Base-by-base conservation (phyloP, 768 basidiomycete genomes). In the Tulasnella sp. region DNA sequence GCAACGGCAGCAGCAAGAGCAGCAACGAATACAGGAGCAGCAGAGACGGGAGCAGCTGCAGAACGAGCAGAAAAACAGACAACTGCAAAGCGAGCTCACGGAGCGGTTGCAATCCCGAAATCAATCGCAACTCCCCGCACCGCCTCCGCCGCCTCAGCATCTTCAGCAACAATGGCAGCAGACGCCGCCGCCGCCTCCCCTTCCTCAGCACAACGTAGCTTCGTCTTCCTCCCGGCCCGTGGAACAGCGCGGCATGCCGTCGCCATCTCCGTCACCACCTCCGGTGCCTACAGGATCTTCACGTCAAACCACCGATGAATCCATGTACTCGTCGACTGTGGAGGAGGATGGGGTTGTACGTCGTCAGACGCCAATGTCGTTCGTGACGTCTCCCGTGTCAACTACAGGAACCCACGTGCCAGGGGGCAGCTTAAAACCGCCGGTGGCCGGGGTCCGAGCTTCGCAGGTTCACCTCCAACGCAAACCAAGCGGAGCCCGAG, bases 401-500 rank as follows among this genome's bases (percentile, higher is more conserved):
- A 31, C 29, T 61, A 15, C 42, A 54, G 38, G 4, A 27, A 38
- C 38, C 53, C 53, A 52, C 53, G 60, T 55, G 54, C 21, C 34
- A 7, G 42, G 17, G 9, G 54, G 34, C 1, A 56, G 21, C 19
- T 43, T 43, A 43, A 56, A 56, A 24, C n/a, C 54, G 19, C 42
- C 54, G 54, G 42, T 44, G 54, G 29, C 44, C 24, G 54, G 54
- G 54, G 54, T 56, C 54, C 54, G 54, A 43, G 54, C 54, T 21
- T 56, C 54, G 12, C 54, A 56, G 25, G 54, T 56, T 56, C 54
- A 56, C 25, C 21, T 59, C 17, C 48, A 51, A 49, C 45, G 57
- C 45, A 59, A 50, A 59, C 57, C 57, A 1, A 49, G 46, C 49
- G 57, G 57, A 22, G 57, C 57, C 48, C 57, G 57, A 29, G 57